Percentiles rank a stretch among this genome's conserved stretches.
Conservation (phyloP, 2,329 filamentous ascomycete genomes). For the Aspergillus brunneoviolaceus region DNA sequence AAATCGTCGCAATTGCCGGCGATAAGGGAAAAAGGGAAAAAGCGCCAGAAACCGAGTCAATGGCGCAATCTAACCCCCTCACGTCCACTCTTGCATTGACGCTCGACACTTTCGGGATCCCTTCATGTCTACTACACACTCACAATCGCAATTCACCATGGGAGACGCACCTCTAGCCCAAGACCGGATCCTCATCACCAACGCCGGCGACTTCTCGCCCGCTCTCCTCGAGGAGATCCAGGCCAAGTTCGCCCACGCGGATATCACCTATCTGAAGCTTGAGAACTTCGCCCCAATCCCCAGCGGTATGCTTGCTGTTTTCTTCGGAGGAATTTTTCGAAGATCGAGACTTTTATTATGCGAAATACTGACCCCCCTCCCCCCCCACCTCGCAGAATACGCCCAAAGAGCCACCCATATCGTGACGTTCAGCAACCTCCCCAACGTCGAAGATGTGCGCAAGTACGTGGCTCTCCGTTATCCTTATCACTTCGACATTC, state of each 20-base stretch:
- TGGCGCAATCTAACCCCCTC: slow-evolving; percentile 1
- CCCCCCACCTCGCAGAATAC: slow-evolving; percentile 17
- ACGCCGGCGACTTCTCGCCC: slow-evolving; percentile 17
- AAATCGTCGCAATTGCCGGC: background rate
- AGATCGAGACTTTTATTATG: too few relatives aligned
- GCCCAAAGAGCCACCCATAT: slow-evolving; percentile 26
- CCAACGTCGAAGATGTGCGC: slow-evolving; percentile 27
- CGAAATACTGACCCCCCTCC: background rate
- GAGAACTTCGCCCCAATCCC: slow-evolving; percentile 20
- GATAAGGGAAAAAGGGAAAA: background rate
- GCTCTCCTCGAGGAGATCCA: slow-evolving; percentile 18
- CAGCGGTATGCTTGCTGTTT: slow-evolving; percentile 15
- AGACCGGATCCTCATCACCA: slow-evolving; percentile 27
- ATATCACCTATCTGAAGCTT: slow-evolving; percentile 21
- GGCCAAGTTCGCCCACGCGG: slow-evolving; percentile 24
- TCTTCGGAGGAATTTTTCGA: too few relatives aligned
- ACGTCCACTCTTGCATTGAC: background rate
- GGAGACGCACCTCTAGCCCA: slow-evolving; percentile 19
- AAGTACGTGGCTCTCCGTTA: slow-evolving; percentile 24
- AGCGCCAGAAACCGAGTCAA: background rate
- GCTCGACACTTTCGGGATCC: background rate
- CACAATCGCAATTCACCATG: slow-evolving; percentile 17
- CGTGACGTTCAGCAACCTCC: slow-evolving; percentile 27
- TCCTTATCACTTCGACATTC: too few relatives aligned
- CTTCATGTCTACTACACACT: background rate